Evolutionary conservation across 2,329 filamentous ascomycete genomes (phyloP), one percentile per base, ranked within the genome.

Genomic region (Aureobasidium sp.): DNA sequence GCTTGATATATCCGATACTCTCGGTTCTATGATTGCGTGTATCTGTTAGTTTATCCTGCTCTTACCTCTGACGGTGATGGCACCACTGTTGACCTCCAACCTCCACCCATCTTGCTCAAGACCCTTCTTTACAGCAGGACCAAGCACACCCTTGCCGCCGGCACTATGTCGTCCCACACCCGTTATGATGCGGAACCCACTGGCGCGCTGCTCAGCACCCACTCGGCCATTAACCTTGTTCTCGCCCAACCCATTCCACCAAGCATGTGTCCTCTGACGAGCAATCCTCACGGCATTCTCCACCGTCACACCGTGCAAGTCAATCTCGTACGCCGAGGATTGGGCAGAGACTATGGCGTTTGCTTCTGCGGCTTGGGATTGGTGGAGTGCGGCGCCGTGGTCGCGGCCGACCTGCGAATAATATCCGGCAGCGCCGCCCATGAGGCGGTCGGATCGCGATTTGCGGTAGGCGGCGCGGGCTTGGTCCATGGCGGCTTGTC

Each of bases 261-360:
- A 97, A 11, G 71, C 72, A 66, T 82, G 79, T 0, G 89, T 87
- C 40, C 81, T 81, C 50, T 85, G 80, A 33, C 82, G 81, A 1
- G 89, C 86, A 66, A 97, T 96, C 3, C 89, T 81, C 33, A 91
- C 85, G 1, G 89, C 93, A 71, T 96, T 89, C 53, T 85, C 79
- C 1, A 97, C 91, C 48, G 81, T 85, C 5, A 96, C 85, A 6
- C 91, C 90, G 72, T 97, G 93, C 29, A 97, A 77, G 72, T 97
- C 93, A 8, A 95, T 78, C 22, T 80, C 77, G 1, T 74, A 78
- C 1, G 72, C 63, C 0, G 64, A 64, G 56, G 89, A 92, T 70
- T 91, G 87, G 11, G 76, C 71, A 12, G 85, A 80, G 1, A 93
- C 92, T 3, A 87, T 79, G 0, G 82, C 74, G 68, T 94, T 88